Evolutionary conservation across 495 filamentous ascomycete genomes (phyloP).

Genomic region (Neurospora tetraspora): DNA sequence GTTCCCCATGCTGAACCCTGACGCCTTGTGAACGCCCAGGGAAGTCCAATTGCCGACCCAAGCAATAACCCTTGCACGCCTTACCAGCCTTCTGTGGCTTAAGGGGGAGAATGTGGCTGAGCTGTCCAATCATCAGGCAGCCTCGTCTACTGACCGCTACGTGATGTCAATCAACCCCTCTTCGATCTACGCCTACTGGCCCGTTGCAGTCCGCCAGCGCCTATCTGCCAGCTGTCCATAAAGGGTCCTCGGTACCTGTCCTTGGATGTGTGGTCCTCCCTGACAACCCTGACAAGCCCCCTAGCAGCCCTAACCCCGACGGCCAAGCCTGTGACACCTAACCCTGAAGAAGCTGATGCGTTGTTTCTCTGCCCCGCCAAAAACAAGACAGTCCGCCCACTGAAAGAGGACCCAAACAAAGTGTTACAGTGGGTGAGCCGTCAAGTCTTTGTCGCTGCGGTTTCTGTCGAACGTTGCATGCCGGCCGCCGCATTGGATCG

Average conservation of each 20-base stretch:
- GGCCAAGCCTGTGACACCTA: neutral
- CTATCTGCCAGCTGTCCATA: neutral
- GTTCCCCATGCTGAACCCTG: neutral
- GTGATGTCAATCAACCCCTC: neutral
- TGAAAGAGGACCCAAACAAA: neutral
- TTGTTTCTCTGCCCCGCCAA: neutral
- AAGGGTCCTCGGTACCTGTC: neutral
- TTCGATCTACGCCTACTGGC: neutral
- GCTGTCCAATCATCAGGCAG: neutral
- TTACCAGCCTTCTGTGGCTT: neutral
- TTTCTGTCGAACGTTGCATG: neutral
- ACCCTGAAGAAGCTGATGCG: neutral
- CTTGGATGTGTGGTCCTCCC: neutral
- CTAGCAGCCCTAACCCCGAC: neutral
- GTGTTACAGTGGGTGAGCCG: neutral
- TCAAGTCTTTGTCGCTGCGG: neutral
- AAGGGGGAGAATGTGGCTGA: neutral
- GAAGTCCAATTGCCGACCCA: neutral
- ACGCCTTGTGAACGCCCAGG: neutral
- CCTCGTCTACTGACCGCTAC: neutral
- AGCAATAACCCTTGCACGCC: neutral
- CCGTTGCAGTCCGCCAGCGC: neutral
- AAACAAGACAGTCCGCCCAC: neutral
- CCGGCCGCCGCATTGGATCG: neutral
- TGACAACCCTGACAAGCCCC: neutral